Evolutionary conservation across 257 asterid species (phyloP).

Genomic region (Nicotiana knightiana): DNA sequence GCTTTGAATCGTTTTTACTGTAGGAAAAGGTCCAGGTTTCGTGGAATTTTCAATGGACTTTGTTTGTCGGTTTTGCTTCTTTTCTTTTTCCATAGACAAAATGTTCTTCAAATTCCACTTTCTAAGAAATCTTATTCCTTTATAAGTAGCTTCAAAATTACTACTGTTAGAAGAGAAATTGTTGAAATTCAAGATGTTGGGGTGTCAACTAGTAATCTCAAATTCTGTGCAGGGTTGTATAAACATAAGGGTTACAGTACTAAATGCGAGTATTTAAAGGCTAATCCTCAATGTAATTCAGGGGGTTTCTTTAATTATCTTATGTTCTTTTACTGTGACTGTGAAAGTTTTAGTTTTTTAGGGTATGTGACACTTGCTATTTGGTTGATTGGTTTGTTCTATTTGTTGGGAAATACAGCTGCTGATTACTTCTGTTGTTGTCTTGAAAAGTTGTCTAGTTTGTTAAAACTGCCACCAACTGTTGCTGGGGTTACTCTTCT

Average conservation of each 20-base stretch:
- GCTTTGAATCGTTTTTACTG: slow-evolving; percentile 10
- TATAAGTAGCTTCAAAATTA: background rate
- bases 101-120: slow-evolving; percentile 27
- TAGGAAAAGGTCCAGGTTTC: slow-evolving; percentile 35
- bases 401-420: slow-evolving; percentile 78
- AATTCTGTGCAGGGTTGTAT: slow-evolving; percentile 49
- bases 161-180: slow-evolving; percentile 26
- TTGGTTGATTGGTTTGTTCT: slow-evolving; percentile 67
- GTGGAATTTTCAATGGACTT: slow-evolving; percentile 46
- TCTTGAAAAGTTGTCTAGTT: slow-evolving; percentile 52
- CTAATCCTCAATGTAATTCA: slow-evolving; percentile 52
- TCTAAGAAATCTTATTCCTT: slow-evolving; percentile 11
- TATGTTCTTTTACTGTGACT: slow-evolving; percentile 60
- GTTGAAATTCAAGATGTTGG: slow-evolving; percentile 9
- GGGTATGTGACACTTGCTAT: slow-evolving; percentile 42
- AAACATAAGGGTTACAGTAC: slow-evolving; percentile 40
- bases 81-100: slow-evolving; percentile 26
- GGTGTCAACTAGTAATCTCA: slow-evolving; percentile 14
- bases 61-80: slow-evolving; percentile 35
- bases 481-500: slow-evolving; percentile 90
- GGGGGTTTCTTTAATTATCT: slow-evolving; percentile 62
- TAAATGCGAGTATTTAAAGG: slow-evolving; percentile 54
- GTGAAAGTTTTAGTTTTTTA: slow-evolving; percentile 28
- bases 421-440: slow-evolving; percentile 73
- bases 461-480: slow-evolving; percentile 58